Percentiles rank a stretch among this genome's conserved stretches.
These are phyloP conservation scores for Penicillium sp. DNA, from an alignment of 2,329 filamentous ascomycete species.

Conservation along the genomic window DNA sequence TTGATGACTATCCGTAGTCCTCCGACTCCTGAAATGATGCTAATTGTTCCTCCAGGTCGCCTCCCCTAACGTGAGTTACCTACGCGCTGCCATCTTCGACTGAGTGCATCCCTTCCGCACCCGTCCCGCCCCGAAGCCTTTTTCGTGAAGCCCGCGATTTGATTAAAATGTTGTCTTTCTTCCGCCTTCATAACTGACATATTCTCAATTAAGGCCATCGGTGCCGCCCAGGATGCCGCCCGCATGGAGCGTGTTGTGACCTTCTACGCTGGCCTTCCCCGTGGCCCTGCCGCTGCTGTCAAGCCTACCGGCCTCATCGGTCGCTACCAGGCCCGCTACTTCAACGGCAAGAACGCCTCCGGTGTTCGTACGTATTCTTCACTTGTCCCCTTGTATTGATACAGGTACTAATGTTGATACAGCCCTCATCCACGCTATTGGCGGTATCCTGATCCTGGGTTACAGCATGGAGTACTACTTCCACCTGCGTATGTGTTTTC, in stretches of 20 bases:
- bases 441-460: constrained; percentile 73
- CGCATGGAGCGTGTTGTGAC: constrained; percentile 97
- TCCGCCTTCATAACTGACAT: constrained; percentile 35
- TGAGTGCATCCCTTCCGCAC: constrained; percentile 14
- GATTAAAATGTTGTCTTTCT: constrained; percentile 8
- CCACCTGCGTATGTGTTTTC: constrained; percentile 80
- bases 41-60: constrained; percentile 43
- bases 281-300: constrained; percentile 79
- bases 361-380: constrained; percentile 71
- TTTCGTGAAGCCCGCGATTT: constrained; percentile 18
- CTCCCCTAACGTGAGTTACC: constrained; percentile 41
- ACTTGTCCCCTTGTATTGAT: not conserved
- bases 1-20: constrained; percentile 14
- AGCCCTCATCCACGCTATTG: constrained; percentile 89
- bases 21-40: constrained; percentile 29
- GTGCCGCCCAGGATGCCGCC: constrained; percentile 89
- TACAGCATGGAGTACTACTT: constrained; percentile 99
- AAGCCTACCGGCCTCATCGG: constrained; percentile 80
- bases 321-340: constrained; percentile 83
- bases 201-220: constrained; percentile 74
- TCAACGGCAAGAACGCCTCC: constrained; percentile 82
- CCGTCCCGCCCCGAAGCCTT: constrained; percentile 28
- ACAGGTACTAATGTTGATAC: constrained; percentile 22
- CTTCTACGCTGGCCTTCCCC: constrained; percentile 98
- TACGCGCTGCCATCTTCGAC: constrained; percentile 8